These are phyloP conservation scores for Neofusicoccum ribis DNA, from an alignment of 2,329 filamentous ascomycete genomes.

Conservation along the genomic window DNA sequence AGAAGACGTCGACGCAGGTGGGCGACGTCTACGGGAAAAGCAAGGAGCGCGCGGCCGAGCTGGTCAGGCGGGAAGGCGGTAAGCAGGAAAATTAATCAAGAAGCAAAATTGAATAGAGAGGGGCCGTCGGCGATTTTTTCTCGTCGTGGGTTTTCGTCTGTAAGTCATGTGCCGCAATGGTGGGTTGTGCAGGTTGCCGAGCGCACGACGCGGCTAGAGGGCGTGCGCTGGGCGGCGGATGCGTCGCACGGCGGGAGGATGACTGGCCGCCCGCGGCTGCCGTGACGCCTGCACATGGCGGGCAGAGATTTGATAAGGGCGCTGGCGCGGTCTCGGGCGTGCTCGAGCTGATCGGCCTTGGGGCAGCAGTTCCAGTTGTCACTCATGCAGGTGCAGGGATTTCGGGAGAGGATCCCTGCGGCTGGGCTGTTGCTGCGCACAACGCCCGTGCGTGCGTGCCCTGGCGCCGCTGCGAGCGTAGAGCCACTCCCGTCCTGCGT, in stretches of 20 bases:
- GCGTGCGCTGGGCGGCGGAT: background rate
- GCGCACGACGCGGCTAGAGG: background rate
- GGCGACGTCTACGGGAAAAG: constrained; percentile 31
- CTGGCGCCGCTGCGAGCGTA: background rate
- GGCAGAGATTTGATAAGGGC: background rate
- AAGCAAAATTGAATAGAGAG: background rate
- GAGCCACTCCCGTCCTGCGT: constrained; percentile 10
- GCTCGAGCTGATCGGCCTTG: constrained; percentile 1
- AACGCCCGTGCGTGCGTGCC: background rate
- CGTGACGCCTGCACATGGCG: background rate
- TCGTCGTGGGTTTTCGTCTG: background rate
- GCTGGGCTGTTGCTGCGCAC: background rate
- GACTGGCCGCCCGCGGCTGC: background rate
- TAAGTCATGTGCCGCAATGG: background rate
- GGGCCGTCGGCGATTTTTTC: constrained; percentile 6
- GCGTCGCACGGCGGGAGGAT: too few species aligned
- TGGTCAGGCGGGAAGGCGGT: background rate
- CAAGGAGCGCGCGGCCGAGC: constrained; percentile 23
- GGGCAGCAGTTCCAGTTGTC: background rate
- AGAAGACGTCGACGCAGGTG: constrained; percentile 31
- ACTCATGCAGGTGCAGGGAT: constrained; percentile 16
- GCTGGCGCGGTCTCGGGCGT: background rate
- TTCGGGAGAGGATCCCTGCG: background rate
- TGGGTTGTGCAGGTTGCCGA: background rate
- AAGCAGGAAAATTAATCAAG: constrained; percentile 4